Base-by-base conservation (phyloP, 768 basidiomycete genomes). In the Hericium alpestre region DNA sequence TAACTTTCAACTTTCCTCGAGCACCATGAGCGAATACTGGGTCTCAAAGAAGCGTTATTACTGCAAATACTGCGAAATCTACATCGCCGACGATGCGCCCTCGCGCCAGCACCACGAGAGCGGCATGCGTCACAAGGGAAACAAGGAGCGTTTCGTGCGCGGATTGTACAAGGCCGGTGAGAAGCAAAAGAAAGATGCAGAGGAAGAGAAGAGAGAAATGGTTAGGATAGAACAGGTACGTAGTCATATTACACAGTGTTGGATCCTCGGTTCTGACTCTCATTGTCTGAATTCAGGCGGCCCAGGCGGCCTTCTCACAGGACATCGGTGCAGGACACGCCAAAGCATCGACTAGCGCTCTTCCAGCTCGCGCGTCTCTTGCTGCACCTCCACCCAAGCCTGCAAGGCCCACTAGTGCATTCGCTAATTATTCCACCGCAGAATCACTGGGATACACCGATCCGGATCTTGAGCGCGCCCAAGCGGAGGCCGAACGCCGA, bases 21-120 rank as follows among this genome's bases (percentile, higher is more conserved):
- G 58, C 61, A 64, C 63, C 68, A 93, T 93, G 91, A 85, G 83
- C 63, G 91, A 93, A 69, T 93, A 87, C 69, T 94, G 92, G 91
- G 86, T 93, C 60, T 90, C 90, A 23, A 84, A 89, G 69, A 93
- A 93, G 72, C 87, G 84, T 64, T 95, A 94, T 72, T 88, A 82
- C 68, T 96, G 93, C 84, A 93, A 93, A 69, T 97, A 97, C 76
- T 98, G 96, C 75, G 89, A 93, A 53, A 93, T 92, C 61, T 97
- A 86, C 74, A 97, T 99, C 59, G 82, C 93, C 54, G 96, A 99
- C 73, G 95, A 99, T 76, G 91, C 77, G 10, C 88, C 96, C 59
- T 97, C 95, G 1, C 79, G 90, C 53, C 77, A 81, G 61, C 91
- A 91, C 55, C 96, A 99, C 67, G 96, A 98, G 71, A 89, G 82